Base-by-base conservation (phyloP, 2,329 filamentous ascomycete genomes). In the Diaporthe nobilis region DNA sequence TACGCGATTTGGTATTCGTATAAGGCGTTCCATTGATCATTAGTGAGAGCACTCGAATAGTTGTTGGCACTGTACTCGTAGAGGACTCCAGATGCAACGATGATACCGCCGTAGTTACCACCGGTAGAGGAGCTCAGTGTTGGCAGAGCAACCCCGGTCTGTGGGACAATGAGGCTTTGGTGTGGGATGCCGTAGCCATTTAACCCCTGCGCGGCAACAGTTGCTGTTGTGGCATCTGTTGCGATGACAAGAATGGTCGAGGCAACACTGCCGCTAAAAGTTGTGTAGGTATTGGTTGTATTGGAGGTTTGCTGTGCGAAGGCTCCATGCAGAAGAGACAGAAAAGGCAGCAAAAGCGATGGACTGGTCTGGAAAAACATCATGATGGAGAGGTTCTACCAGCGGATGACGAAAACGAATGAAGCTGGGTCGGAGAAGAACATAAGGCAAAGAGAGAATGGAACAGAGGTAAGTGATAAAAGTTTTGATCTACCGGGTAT, bases 21-120 rank as follows among this genome's bases (percentile, higher is more conserved):
- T 8, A 70, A 28, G 13, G 65, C 34, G 55, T 70, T 70, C 65
- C 65, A 70, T 5, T 70, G 65, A 28, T 70, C 65, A 13, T 4
- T 28, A 13, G 65, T 70, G 10, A 70, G 49, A 42, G 65, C 65
- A 42, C 65, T 70, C 22, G 65, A 70, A 12, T 28, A 70, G 65
- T 70, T 70, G 65, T 4, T 55, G n/a, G 49, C 49, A 25, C 49
- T 70, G 65, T 70, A 70, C 65, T 70, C 65, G 17, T 70, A 70
- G 49, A 17, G 4, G 65, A 70, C 34, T 4, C 65, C 65, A 9
- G 34, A 12, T 17, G 37, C 65, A 22, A 70, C 65, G 49, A 70
- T 70, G 65, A 70, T 70, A 31, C 65, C 65, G 9, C 65, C 65
- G 42, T 22, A 70, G 49, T 70, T 70, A 9, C 65, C 65, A 55